Base-by-base conservation (phyloP, 2,329 filamentous ascomycete genomes). In the Parafenestella ontariensis region DNA sequence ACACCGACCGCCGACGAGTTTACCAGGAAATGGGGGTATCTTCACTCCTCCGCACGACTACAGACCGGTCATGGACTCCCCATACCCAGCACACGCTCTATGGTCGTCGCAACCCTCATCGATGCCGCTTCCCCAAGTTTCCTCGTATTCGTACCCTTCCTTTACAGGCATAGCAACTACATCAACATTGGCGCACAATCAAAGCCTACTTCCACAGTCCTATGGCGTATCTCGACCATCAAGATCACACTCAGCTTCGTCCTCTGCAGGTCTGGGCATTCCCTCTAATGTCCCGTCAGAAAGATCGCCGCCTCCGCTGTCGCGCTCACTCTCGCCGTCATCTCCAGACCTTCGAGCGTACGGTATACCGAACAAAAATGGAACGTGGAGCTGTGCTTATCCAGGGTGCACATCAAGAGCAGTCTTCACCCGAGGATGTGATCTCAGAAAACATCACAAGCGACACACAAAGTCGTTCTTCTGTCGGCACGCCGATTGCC, bases 391-490 rank as follows among this genome's bases (percentile, higher is more conserved):
- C 42, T 87, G 85, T 67, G 81, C 81, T 4, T 84, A 84, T 64
- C 83, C 82, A 1, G 82, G 81, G 13, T 87, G 85, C 70, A 81
- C 82, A n/a, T 87, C 84, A 39, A 80, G 80, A 56, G 82, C 84
- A 2, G 74, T 81, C 1, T 87, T 87, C 69, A 82, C 80, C 7
- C 78, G 85, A 40, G 84, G 83, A 28, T 87, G 85, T 65, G 85
- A 87, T 68, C 75, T 87, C 17, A 78, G 85, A 24, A 87, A 87
- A 65, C 85, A 87, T 66, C 86, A 83, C 76, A 86, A 86, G 66
- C 78, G 85, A 13, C 85, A 87, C 69, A 83, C 81, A 24, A 87
- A 87, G 62, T 79, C 83, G 15, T 81, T 87, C 48, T 87, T 85
- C 69, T 87, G 85, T 69, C 82, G 84, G 4, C 78, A 85, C 53